Base-by-base conservation (phyloP, 1,284 basidiomycete genomes). In the Sphagnurus paluster region DNA sequence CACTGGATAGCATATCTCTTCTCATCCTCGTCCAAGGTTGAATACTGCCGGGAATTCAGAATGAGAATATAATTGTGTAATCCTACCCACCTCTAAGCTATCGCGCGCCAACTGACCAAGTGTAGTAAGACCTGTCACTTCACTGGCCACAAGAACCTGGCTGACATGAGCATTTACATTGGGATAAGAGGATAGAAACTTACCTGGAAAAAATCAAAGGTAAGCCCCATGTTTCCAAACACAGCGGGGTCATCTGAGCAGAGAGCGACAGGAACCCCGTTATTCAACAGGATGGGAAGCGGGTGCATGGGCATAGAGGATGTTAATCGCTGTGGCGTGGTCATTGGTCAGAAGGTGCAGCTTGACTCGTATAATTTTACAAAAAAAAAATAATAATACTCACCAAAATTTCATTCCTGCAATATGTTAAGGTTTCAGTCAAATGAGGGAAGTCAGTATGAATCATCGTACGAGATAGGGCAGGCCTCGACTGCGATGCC, bases 281-380 rank as follows among this genome's bases (percentile, higher is more conserved):
- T 69, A 59, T 87, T 87, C 40, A 90, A 60, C 39, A 89, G 61
- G 14, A 78, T 71, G 0, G 84, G 81, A 13, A 88, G 67, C 4
- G 84, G 84, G 57, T 88, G 85, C 75, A 81, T 84, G 1, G 80
- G 82, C 78, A 87, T 87, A 5, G 85, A 87, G 13, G 83, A 80
- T 6, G 84, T 83, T 46, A 87, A 65, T 23, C 84, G 77, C 83
- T 84, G 50, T 17, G 25, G n/a, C n/a, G n/a, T n/a, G n/a, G n/a
- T 30, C 10, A 28, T 29, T n/a, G 9, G 13, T 51, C 23, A 46
- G 26, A 17, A 21, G 21, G 20, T 28, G 36, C 19, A 25, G n/a
- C n/a, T n/a, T n/a, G n/a, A n/a, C n/a, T n/a, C n/a, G n/a, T n/a
- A n/a, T n/a, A n/a, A n/a, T 16, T 21, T 5, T 26, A 9, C 23